Evolutionary conservation across 2,329 filamentous ascomycete species (phyloP), one percentile per base, ranked within the genome.

Genomic region (Geoglossum cookeanum): DNA sequence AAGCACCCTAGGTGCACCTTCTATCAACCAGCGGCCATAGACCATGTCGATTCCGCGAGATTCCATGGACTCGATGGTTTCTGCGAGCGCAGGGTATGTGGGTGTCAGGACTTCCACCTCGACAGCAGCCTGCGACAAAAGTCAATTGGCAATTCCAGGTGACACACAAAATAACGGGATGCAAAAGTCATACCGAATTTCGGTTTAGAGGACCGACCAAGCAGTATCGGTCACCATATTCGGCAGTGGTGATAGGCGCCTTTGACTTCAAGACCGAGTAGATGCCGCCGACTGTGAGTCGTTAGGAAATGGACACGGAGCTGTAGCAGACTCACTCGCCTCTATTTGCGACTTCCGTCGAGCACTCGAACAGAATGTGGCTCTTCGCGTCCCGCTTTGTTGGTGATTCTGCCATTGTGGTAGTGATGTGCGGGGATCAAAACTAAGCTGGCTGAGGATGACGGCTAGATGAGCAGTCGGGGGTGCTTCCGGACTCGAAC

Each of bases 221-320:
- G 32, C 88, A 94, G 72, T 98, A 98, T 63, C 88, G 82, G 59
- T 95, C 89, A 71, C 92, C 92, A 92, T 97, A 98, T 72, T 98
- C 92, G 60, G 89, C 89, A 0, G 91, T 96, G 48, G 92, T 97
- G 60, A 97, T 92, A 55, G 92, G 91, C 42, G 92, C 91, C 72
- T 98, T 98, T 60, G 92, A 98, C 73, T 98, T 98, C 72, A 98
- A 83, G 63, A 98, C 92, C 15, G 91, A 97, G 77, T 98, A 98
- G 73, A 98, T 98, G 65, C 92, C 92, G 67, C 92, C 92, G 60
- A 98, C 92, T 94, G 63, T 22, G 47, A 39, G 63, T 37, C 55
- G 61, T 66, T 58, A 70, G 64, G 59, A 59, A 42, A 48, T 45
- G 39, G 59, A 55, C 17, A 58, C 6, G 56, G 27, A 33, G 35